Conservation (phyloP, 176 grass and related monocot genomes). For the Zea luxurians region DNA sequence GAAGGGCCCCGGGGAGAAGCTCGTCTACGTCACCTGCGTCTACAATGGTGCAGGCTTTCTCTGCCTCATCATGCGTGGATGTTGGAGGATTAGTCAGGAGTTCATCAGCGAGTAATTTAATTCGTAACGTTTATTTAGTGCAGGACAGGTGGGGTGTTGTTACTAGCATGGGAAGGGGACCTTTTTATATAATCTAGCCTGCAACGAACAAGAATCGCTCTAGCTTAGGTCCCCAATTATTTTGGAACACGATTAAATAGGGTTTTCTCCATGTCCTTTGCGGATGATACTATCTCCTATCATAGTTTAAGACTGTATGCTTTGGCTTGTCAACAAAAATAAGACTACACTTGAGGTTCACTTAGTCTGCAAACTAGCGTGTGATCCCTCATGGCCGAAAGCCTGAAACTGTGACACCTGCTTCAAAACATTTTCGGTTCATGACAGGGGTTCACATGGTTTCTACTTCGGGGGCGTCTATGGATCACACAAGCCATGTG, state of each 20-base stretch:
- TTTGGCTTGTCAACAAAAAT: neutral
- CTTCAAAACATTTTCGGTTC: neutral
- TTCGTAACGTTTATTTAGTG: constrained; percentile 16
- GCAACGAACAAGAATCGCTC: neutral
- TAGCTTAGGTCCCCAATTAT: neutral
- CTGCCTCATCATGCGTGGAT: neutral
- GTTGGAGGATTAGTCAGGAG: neutral
- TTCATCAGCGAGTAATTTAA: neutral
- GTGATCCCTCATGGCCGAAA: neutral
- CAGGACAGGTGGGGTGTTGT: neutral
- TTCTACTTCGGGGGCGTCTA: neutral
- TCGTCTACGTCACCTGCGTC: constrained; percentile 95
- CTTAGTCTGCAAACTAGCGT: neutral
- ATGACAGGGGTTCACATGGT: constrained; percentile 34
- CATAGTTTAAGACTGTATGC: neutral
- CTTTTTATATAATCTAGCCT: neutral
- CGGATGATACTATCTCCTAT: neutral
- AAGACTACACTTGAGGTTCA: neutral
- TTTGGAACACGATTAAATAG: neutral
- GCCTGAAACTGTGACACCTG: neutral
- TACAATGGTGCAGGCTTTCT: constrained; percentile 66
- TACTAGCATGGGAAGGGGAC: constrained; percentile 8
- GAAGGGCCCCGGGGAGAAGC: constrained; percentile 67
- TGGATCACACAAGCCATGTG: constrained; percentile 17
- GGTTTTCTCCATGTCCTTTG: neutral